phyloP scores from a whole-genome alignment of 805 yeast species.

The Ogataea ganodermae region DNA sequence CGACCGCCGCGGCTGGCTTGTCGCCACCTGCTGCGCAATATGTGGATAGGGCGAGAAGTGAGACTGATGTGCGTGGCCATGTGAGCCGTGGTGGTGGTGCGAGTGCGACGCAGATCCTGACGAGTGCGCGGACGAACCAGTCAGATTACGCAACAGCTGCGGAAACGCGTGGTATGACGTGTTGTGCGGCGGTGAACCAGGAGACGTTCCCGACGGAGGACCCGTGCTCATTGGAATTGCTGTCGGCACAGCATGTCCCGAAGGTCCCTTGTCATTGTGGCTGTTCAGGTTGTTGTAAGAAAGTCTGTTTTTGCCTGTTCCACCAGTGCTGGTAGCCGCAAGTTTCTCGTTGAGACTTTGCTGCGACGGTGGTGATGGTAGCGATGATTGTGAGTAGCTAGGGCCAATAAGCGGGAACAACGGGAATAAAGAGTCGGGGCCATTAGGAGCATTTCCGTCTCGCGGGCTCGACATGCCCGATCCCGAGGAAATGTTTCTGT shows the following conservation, averaged over 20 bases:
- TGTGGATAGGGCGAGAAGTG: conserved; percentile 32
- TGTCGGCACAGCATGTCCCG: too few relatives aligned
- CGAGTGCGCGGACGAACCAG: conserved; percentile 35
- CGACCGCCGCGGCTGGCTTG: conserved; percentile 20
- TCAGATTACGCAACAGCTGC: conserved; percentile 24
- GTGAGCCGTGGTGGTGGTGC: conserved; percentile 25
- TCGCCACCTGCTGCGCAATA: conserved; percentile 14
- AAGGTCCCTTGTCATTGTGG: conserved; percentile 19
- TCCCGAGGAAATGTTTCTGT: conserved; percentile 17
- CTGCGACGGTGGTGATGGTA: conserved; percentile 19
- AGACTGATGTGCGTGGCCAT: conserved; percentile 26
- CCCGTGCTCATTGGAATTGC: neutral
- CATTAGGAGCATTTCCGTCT: conserved; percentile 17
- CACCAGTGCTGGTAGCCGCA: conserved; percentile 14
- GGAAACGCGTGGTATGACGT: conserved; percentile 19
- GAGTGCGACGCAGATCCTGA: conserved; percentile 19
- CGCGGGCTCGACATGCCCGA: conserved; percentile 23
- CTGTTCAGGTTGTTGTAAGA: conserved; percentile 27
- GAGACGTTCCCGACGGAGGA: neutral
- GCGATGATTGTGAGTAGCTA: conserved; percentile 22
- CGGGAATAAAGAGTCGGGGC: conserved; percentile 36
- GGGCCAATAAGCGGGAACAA: conserved; percentile 38
- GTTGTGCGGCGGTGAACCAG: conserved; percentile 1
- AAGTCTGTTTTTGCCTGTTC: conserved; percentile 13
- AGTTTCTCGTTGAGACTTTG: conserved; percentile 16